Evolutionary conservation across 805 yeast species (phyloP).

Genomic region (Metschnikowia lunata): DNA sequence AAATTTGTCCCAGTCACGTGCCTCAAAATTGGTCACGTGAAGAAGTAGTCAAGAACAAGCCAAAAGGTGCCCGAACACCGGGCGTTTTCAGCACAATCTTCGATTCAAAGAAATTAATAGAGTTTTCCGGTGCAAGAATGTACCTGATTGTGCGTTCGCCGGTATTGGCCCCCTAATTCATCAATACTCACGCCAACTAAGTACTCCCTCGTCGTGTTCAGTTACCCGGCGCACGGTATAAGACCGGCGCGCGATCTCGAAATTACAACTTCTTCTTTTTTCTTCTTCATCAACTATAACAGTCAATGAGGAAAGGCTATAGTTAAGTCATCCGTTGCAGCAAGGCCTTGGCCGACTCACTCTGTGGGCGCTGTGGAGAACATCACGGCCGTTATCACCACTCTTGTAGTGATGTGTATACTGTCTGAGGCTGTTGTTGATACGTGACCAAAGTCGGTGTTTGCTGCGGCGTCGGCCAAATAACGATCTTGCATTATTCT

Average conservation of each 20-base stretch:
- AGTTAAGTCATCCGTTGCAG: conserved; percentile 37
- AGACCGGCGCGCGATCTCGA: conserved; percentile 1
- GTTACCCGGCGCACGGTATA: conserved; percentile 12
- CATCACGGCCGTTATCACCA: conserved; percentile 48
- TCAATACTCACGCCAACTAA: not conserved
- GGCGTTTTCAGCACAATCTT: too few relatives aligned
- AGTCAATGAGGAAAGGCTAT: conserved; percentile 52
- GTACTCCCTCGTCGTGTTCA: too few relatives aligned
- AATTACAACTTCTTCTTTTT: not conserved
- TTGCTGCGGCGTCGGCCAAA: too few relatives aligned
- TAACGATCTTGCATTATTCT: too few relatives aligned
- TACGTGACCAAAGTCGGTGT: not conserved
- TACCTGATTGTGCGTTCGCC: too few relatives aligned
- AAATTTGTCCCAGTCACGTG: too few relatives aligned
- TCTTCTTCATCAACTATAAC: conserved; percentile 50
- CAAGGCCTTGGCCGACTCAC: conserved; percentile 20
- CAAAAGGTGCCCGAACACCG: too few relatives aligned
- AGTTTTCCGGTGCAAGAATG: too few relatives aligned
- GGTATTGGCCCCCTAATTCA: too few relatives aligned
- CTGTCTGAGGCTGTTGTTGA: conserved; percentile 35
- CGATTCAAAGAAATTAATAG: too few relatives aligned
- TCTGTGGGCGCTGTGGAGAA: conserved; percentile 50
- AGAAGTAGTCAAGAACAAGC: too few relatives aligned
- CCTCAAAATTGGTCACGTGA: too few relatives aligned
- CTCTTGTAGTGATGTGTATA: conserved; percentile 40